phyloP scores from a whole-genome alignment of 768 basidiomycete genomes.

The Leccinum longicurvipes region DNA sequence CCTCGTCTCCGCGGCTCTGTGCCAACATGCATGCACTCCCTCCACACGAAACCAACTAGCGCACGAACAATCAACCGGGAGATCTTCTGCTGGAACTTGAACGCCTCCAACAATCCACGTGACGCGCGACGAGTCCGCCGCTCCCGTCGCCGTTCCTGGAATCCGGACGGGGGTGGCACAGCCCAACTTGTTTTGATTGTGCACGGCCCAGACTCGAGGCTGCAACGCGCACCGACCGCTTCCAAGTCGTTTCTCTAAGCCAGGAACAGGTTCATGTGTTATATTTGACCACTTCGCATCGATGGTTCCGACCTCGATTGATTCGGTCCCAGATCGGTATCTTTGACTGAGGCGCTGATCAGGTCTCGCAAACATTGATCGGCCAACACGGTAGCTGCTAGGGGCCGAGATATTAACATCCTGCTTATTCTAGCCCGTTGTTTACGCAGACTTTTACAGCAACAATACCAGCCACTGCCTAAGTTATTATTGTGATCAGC shows the following conservation, averaged over 20 bases:
- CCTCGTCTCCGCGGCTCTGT: constrained; percentile 1
- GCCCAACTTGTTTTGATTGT: neutral
- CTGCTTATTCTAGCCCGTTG: neutral
- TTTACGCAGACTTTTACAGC: neutral
- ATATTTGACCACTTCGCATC: neutral
- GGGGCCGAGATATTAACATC: constrained; percentile 9
- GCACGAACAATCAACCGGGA: neutral
- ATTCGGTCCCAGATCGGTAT: neutral
- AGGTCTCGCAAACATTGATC: neutral
- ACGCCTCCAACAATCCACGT: constrained; percentile 2
- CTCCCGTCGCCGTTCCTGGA: neutral
- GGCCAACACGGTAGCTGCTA: neutral
- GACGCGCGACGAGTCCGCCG: neutral
- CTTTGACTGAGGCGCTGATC: neutral
- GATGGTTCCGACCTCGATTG: neutral
- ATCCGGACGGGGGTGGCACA: neutral
- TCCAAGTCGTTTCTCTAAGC: neutral
- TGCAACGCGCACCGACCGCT: neutral
- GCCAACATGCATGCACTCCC: neutral
- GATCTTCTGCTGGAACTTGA: neutral
- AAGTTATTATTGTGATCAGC: neutral
- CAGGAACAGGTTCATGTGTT: neutral
- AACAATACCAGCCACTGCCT: neutral
- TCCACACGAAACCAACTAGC: neutral
- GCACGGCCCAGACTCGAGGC: neutral